phyloP scores from a whole-genome alignment of 179 eudicot genomes.

The Gypsophila paniculata region DNA sequence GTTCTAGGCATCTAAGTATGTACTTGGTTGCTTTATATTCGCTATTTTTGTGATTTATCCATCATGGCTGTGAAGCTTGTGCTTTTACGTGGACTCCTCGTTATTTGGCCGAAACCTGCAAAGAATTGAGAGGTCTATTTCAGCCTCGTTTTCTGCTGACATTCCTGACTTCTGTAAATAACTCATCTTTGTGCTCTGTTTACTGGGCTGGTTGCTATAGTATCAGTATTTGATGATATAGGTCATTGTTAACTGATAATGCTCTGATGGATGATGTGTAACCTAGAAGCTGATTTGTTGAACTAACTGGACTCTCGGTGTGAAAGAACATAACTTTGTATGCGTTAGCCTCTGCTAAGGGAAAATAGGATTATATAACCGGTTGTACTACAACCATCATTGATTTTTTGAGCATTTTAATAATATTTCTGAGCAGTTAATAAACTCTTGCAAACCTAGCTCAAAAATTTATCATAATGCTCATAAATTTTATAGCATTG shows the following conservation, averaged over 20 bases:
- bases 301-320: no score
- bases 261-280: background rate
- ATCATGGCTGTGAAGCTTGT: background rate
- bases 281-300: background rate
- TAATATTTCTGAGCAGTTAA: no score
- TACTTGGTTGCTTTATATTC: background rate
- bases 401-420: no score
- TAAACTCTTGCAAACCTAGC: no score
- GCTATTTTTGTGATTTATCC: background rate
- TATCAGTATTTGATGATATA: background rate
- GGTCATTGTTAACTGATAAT: background rate
- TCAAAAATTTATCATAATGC: no score
- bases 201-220: background rate
- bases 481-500: no score
- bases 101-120: background rate
- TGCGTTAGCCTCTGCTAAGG: background rate
- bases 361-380: no score
- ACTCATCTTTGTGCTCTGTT: background rate
- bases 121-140: conserved; percentile 4
- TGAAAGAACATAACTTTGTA: background rate
- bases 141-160: background rate
- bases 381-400: no score
- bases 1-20: background rate
- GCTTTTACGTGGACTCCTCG: background rate
- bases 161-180: background rate